Evolutionary conservation across 345 rosid genomes (phyloP).

Genomic region (Laguncularia racemosa): DNA sequence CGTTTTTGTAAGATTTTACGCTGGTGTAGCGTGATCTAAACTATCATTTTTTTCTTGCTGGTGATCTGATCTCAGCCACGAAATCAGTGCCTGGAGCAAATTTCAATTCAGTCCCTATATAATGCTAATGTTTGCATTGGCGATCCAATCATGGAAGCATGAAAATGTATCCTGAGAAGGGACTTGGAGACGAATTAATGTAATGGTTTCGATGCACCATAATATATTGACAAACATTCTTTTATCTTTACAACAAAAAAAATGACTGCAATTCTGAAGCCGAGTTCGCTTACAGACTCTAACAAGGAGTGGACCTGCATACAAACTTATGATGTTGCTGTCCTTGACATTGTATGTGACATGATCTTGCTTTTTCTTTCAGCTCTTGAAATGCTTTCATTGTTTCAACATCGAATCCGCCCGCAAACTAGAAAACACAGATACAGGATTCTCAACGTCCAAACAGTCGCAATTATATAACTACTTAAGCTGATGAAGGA

Average conservation of each 20-base stretch:
- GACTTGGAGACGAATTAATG: too few relatives aligned
- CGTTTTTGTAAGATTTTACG: too few relatives aligned
- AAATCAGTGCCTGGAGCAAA: too few relatives aligned
- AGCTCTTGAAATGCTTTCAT: conserved; percentile 95
- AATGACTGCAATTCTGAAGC: conserved; percentile 32
- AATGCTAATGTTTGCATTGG: too few relatives aligned
- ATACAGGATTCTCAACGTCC: background rate
- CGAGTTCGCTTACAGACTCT: conserved; percentile 65
- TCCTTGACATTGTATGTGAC: conserved; percentile 67
- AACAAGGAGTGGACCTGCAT: conserved; percentile 46
- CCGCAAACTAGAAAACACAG: conserved; percentile 57
- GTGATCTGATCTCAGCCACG: too few relatives aligned
- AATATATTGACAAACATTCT: conserved; percentile 16
- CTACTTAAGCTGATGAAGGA: background rate
- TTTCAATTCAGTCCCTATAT: too few relatives aligned
- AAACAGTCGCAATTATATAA: background rate
- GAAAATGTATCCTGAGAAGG: too few relatives aligned
- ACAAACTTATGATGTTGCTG: conserved; percentile 47
- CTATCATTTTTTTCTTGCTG: too few relatives aligned
- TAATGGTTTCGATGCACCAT: background rate
- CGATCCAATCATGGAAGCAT: too few relatives aligned
- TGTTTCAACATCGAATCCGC: conserved; percentile 91
- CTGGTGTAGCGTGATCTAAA: too few relatives aligned
- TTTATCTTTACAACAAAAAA: conserved; percentile 21
- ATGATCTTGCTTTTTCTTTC: conserved; percentile 81